These are phyloP conservation scores for Amanita exitialis DNA, from an alignment of 768 basidiomycete species.

Conservation along the genomic window DNA sequence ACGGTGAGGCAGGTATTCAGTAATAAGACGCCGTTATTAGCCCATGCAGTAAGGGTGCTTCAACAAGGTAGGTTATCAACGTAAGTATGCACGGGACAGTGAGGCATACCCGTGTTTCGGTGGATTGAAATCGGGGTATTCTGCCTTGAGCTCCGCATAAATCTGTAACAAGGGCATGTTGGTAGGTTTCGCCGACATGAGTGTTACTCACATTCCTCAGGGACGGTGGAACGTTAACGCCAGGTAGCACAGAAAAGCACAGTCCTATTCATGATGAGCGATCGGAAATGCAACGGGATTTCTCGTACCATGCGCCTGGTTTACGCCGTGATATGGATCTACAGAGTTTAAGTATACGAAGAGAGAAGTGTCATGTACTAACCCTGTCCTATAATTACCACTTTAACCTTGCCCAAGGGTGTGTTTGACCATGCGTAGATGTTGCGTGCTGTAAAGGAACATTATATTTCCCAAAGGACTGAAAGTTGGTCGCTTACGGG, in stretches of 20 bases:
- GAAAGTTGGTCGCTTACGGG: constrained; percentile 40
- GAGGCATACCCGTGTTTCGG: constrained; percentile 74
- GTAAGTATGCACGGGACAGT: constrained; percentile 4
- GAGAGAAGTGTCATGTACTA: constrained; percentile 4
- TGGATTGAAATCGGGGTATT: constrained; percentile 68
- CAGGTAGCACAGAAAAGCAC: constrained; percentile 83
- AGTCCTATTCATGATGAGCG: constrained; percentile 40
- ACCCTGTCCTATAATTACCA: constrained; percentile 80
- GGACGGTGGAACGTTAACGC: constrained; percentile 70
- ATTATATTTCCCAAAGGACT: background rate
- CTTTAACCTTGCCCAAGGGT: constrained; percentile 73
- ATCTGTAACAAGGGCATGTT: constrained; percentile 39
- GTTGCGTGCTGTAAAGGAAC: constrained; percentile 41
- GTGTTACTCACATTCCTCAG: constrained; percentile 56
- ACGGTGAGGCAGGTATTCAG: constrained; percentile 93
- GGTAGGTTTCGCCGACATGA: background rate
- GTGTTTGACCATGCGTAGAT: constrained; percentile 92
- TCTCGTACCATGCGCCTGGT: constrained; percentile 74
- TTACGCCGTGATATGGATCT: constrained; percentile 76
- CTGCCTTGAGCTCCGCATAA: constrained; percentile 76
- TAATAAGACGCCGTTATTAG: constrained; percentile 79
- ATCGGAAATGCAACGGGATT: constrained; percentile 7
- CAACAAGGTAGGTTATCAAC: constrained; percentile 4
- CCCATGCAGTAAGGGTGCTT: constrained; percentile 78
- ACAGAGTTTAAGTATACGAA: background rate